phyloP scores from a whole-genome alignment of 2,329 filamentous ascomycete genomes.

The Aspergillus sp. region DNA sequence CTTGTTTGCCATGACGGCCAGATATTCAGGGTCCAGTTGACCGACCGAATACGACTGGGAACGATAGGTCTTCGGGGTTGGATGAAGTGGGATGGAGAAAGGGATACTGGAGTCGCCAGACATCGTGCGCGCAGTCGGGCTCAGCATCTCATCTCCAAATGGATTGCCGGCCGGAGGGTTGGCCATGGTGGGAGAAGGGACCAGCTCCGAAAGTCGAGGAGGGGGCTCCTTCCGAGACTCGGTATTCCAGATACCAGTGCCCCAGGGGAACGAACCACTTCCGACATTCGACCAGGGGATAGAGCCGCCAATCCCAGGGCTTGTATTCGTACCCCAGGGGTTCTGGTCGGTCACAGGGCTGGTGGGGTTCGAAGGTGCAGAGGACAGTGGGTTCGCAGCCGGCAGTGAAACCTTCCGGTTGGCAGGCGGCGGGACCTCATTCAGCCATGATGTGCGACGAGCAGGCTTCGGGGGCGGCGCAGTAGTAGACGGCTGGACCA shows the following conservation, averaged over 20 bases:
- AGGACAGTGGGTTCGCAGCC: conserved; percentile 63
- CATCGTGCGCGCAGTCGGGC: conserved; percentile 37
- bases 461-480: conserved; percentile 51
- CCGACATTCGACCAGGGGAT: conserved; percentile 38
- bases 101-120: conserved; percentile 55
- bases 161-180: conserved; percentile 39
- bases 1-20: conserved; percentile 25
- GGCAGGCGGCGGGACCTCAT: conserved; percentile 62
- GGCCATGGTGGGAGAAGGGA: conserved; percentile 63
- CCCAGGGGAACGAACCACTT: conserved; percentile 54
- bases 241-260: conserved; percentile 72
- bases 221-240: conserved; percentile 67
- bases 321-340: conserved; percentile 32
- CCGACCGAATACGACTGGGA: conserved; percentile 96
- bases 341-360: conserved; percentile 62
- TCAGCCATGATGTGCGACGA: conserved; percentile 74
- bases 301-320: conserved; percentile 29
- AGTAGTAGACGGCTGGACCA: conserved; percentile 41
- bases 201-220: conserved; percentile 61
- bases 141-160: conserved; percentile 46
- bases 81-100: conserved; percentile 78
- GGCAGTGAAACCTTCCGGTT: conserved; percentile 68
- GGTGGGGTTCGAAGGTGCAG: conserved; percentile 68
- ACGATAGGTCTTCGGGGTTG: conserved; percentile 83
- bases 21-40: conserved; percentile 63